Percentiles rank a stretch among this genome's conserved stretches.
These are phyloP conservation scores for Dendrobium nobile DNA, from an alignment of 106 monocot genomes.

Conservation along the genomic window DNA sequence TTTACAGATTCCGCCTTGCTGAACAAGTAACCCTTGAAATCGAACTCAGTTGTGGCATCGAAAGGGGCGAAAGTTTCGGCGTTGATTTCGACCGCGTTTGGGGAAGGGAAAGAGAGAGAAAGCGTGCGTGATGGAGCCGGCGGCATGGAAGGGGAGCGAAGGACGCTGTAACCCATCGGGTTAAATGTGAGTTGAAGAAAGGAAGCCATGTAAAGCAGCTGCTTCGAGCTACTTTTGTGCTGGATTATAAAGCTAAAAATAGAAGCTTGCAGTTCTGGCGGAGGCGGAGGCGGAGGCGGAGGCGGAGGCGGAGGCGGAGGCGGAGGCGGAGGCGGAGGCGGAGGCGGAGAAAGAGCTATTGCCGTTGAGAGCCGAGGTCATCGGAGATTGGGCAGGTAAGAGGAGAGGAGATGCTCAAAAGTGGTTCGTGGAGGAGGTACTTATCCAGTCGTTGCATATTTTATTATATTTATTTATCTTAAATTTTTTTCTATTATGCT, in stretches of 20 bases:
- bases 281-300: not conserved
- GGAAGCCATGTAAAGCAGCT: not conserved
- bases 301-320: not conserved
- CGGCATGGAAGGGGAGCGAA: not conserved
- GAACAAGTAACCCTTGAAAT: constrained; percentile 48
- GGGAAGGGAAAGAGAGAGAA: not conserved
- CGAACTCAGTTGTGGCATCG: constrained; percentile 17
- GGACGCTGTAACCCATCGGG: not conserved
- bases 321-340: not conserved
- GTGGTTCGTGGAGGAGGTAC: no score
- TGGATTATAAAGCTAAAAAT: no score
- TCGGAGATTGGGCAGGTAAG: not conserved
- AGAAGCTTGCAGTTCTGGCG: not conserved
- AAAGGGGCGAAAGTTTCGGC: not conserved
- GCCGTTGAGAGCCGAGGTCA: not conserved
- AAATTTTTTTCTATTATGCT: no score
- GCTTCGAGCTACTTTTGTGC: no score
- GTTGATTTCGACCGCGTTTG: not conserved
- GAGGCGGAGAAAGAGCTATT: not conserved
- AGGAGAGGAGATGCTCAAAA: not conserved
- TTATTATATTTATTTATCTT: no score
- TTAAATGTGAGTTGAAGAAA: not conserved
- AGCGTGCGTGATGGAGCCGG: not conserved
- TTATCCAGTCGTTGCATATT: no score
- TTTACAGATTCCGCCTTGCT: constrained; percentile 35